Conservation (phyloP, 208 protist species). For the Leishmania tropica region DNA sequence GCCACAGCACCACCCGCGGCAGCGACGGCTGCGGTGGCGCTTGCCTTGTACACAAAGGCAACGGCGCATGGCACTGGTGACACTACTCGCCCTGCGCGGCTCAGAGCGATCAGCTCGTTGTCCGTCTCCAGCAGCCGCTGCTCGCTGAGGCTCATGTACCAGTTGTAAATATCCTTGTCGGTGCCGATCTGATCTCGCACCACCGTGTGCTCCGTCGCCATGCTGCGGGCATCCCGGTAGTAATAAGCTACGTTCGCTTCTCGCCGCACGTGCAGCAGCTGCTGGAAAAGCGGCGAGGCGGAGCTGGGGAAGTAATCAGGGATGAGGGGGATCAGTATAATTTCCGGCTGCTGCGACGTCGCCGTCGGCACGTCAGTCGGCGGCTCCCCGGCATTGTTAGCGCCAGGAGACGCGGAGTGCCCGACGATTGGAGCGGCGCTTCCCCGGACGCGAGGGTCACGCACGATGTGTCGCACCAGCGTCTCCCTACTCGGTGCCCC, state of each 20-base stretch:
- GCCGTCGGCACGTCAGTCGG: neutral
- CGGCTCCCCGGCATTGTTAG: neutral
- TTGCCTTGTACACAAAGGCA: conserved; percentile 55
- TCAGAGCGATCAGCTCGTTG: conserved; percentile 52
- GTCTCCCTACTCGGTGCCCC: conserved; percentile 59
- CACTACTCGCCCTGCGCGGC: conserved; percentile 51
- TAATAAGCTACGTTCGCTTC: conserved; percentile 48
- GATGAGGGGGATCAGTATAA: conserved; percentile 67
- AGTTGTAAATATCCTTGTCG: conserved; percentile 57
- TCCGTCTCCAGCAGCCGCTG: conserved; percentile 69
- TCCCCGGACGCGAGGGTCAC: conserved; percentile 19
- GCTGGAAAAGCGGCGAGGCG: conserved; percentile 48
- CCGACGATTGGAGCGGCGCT: neutral
- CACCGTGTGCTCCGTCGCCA: conserved; percentile 25
- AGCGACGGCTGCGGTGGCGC: neutral
- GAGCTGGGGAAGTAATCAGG: conserved; percentile 62
- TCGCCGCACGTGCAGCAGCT: conserved; percentile 48
- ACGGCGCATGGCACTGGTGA: conserved; percentile 64
- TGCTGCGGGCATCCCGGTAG: conserved; percentile 44
- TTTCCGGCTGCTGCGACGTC: conserved; percentile 29
- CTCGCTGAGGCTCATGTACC: conserved; percentile 64
- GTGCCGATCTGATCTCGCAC: conserved; percentile 22
- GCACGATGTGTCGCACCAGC: conserved; percentile 47
- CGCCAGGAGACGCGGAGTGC: neutral
- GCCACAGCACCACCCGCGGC: neutral